Base-by-base conservation (phyloP, 23 red algal genomes). In the Agarophyton chilense region DNA sequence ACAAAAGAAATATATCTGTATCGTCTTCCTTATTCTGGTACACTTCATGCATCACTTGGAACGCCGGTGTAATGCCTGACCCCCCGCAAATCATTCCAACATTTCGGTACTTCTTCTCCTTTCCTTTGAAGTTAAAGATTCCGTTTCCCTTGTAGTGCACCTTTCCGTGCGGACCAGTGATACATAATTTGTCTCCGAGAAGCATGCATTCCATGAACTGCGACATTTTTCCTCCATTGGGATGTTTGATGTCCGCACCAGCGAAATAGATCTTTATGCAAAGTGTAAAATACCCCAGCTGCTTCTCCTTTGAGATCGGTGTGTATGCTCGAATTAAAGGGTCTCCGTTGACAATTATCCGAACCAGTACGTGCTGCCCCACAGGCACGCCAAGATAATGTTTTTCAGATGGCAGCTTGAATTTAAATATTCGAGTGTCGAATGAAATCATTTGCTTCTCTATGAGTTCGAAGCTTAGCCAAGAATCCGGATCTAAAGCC, bases 301-400 rank as follows among this genome's bases (percentile, higher is more conserved):
- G 53, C 1, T 95, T 38, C 38, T 92, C 88, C 32, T 42, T 44
- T 40, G 80, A 89, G 24, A 89, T 82, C 16, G 96, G 96, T 49
- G 93, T 98, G 85, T 95, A 98, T 10, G 96, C 89, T 36, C 96
- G 87, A 40, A 93, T 93, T n/a, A 95, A 90, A 49, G 82, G 73
- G 10, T 84, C 55, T 55, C 89, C 92, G 22, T 98, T 72, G 28
- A 95, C 82, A 6, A 40, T 65, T 44, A 83, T 92, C 42, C 73
- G 42, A 14, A 91, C 57, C 42, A 95, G 79, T 45, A 98, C 33
- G 53, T 98, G 96, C 56, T 92, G 76, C 21, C 96, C 96, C 0
- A 93, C 84, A 17, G 92, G 88, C 44, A 98, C 39, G 28, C 93
- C 90, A 17, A 95, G 83, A 7, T 31, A 31, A 71, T 98, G 92